Percentiles rank a stretch among this genome's conserved stretches.
Evolutionary conservation across 305 asterid species (phyloP).

Genomic region (Euphrasia arctica): DNA sequence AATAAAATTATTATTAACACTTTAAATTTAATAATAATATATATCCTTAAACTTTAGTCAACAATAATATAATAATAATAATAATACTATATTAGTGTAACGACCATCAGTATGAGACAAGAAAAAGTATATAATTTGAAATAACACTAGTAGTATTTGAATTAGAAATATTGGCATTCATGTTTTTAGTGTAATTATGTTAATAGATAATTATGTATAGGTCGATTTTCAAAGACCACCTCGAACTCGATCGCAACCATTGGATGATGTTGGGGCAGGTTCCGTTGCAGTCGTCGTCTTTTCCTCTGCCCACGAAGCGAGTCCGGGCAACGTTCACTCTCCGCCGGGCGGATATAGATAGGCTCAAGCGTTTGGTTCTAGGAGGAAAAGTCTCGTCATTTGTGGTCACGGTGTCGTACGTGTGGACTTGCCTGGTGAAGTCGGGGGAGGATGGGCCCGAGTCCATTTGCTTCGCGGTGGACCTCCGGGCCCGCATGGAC

Average conservation of each 20-base stretch:
- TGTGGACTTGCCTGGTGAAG: slow-evolving; percentile 28
- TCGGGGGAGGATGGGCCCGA: neutral
- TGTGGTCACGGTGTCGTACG: slow-evolving; percentile 23
- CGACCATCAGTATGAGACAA: too few relatives aligned
- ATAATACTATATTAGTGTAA: too few relatives aligned
- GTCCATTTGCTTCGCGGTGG: neutral
- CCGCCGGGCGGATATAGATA: slow-evolving; percentile 13
- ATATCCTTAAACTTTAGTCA: too few relatives aligned
- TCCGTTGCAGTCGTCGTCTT: neutral
- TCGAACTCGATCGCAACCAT: neutral
- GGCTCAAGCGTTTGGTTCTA: slow-evolving; percentile 29
- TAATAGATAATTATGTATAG: neutral
- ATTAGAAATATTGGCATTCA: too few relatives aligned
- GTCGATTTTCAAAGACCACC: slow-evolving; percentile 4
- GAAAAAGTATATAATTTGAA: too few relatives aligned
- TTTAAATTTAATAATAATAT: too few relatives aligned
- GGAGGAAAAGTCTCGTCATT: slow-evolving; percentile 27
- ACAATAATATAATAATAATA: too few relatives aligned
- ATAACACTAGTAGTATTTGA: too few relatives aligned
- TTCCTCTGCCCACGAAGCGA: slow-evolving; percentile 22
- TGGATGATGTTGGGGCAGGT: slow-evolving; percentile 12
- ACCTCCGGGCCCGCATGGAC: neutral
- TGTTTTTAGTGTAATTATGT: too few relatives aligned
- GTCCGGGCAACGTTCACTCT: slow-evolving; percentile 33
- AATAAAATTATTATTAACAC: too few relatives aligned